These are phyloP conservation scores for Globisporangium takayamanum DNA, from an alignment of 352 stramenopile species.

Conservation along the genomic window DNA sequence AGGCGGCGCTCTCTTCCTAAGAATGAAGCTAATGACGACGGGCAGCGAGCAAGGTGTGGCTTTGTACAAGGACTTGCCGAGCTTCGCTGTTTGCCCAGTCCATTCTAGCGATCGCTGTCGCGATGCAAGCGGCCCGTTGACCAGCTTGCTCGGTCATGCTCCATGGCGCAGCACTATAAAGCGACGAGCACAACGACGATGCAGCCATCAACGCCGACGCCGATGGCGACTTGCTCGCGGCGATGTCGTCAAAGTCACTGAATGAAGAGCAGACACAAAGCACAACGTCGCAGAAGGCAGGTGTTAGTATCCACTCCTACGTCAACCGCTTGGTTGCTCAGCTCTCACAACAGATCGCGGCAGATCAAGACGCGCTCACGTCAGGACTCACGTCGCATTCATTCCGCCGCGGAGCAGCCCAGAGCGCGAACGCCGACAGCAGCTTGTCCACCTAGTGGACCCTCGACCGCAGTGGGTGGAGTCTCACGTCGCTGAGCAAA, in stretches of 20 bases:
- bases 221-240: not conserved
- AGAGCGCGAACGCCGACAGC: not conserved
- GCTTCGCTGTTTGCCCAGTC: not conserved
- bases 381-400: not conserved
- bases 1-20: not conserved
- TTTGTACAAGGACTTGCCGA: not conserved
- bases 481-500: not conserved
- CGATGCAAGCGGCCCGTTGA: not conserved
- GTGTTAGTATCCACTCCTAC: not conserved
- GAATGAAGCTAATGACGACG: not conserved
- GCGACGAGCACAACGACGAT: too few relatives aligned
- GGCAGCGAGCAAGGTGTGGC: not conserved
- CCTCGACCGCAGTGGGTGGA: not conserved
- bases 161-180: too few relatives aligned
- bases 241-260: too few relatives aligned
- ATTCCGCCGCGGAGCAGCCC: not conserved
- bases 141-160: not conserved
- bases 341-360: not conserved
- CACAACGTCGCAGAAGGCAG: not conserved
- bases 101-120: not conserved
- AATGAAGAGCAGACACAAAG: not conserved
- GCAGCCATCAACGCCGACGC: not conserved
- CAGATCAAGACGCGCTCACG: not conserved
- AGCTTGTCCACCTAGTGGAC: not conserved
- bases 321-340: not conserved